These are phyloP conservation scores for Nakazawaea anatomiae DNA, from an alignment of 805 yeast genomes.

Conservation along the genomic window DNA sequence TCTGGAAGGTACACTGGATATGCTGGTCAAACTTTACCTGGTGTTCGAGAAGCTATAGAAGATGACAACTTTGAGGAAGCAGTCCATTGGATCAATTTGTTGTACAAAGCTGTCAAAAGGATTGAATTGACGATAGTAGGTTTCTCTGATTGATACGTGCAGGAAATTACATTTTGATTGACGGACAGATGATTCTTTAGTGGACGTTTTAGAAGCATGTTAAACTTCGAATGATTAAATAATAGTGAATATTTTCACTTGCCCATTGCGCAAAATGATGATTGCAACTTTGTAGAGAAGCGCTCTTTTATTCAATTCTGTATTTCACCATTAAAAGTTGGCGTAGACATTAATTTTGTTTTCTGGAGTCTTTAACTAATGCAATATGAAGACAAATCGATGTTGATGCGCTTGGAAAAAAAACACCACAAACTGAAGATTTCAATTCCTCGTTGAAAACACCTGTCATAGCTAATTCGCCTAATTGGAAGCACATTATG, in stretches of 20 bases:
- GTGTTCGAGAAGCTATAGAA: slow-evolving; percentile 47
- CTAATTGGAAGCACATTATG: neutral
- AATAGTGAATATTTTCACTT: no score
- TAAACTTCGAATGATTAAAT: no score
- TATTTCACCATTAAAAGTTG: no score
- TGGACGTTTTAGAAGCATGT: no score
- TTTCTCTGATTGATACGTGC: neutral
- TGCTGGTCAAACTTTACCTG: slow-evolving; percentile 51
- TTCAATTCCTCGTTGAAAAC: neutral
- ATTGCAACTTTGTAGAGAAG: no score
- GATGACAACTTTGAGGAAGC: slow-evolving; percentile 33
- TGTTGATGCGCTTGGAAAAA: no score
- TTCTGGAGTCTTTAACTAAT: no score
- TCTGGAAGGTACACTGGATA: slow-evolving; percentile 59
- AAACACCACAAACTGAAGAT: neutral
- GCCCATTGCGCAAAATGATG: no score
- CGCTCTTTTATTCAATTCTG: no score
- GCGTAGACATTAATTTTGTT: no score
- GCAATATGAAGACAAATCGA: no score
- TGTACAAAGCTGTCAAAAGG: slow-evolving; percentile 14
- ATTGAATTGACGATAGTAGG: slow-evolving; percentile 4
- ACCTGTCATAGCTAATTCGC: neutral
- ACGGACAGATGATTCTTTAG: neutral
- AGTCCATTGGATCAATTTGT: slow-evolving; percentile 32
- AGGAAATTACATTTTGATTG: neutral